Conservation (phyloP, 192 early-diverging fungal species). For the Haplosporangium gracile region DNA sequence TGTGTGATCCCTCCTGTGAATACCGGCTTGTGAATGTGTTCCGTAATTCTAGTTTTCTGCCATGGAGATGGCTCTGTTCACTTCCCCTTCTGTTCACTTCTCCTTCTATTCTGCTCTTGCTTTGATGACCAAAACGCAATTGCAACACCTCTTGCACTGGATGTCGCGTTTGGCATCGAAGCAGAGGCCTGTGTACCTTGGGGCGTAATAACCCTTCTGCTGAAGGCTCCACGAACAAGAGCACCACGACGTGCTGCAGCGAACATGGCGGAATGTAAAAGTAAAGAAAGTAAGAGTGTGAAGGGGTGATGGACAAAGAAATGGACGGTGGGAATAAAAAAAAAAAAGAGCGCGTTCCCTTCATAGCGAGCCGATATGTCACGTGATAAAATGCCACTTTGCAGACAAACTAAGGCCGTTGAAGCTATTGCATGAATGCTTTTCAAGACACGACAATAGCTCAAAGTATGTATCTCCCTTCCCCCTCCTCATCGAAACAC, state of each 20-base stretch:
- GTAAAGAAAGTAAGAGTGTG: neutral
- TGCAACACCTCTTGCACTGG: neutral
- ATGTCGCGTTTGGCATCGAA: neutral
- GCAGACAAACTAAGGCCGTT: too few species aligned
- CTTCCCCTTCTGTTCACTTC: neutral
- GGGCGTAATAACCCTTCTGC: neutral
- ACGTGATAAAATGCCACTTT: neutral
- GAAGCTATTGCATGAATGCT: too few species aligned
- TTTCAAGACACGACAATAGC: too few species aligned
- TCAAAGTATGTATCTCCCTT: too few species aligned
- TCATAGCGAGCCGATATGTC: neutral
- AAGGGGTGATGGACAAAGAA: neutral
- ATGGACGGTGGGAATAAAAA: neutral
- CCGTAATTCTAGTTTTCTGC: neutral
- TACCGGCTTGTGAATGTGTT: neutral
- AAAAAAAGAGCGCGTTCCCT: neutral
- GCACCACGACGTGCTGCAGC: constrained; percentile 1
- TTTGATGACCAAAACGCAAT: neutral
- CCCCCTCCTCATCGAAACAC: too few species aligned
- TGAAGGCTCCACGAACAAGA: neutral
- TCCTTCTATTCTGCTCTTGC: neutral
- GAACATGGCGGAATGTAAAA: neutral
- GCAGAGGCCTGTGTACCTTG: neutral
- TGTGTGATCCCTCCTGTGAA: too few species aligned
- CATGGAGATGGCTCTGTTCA: neutral